Base-by-base conservation (phyloP, 2,329 filamentous ascomycete genomes). In the Lecanosticta acicola region DNA sequence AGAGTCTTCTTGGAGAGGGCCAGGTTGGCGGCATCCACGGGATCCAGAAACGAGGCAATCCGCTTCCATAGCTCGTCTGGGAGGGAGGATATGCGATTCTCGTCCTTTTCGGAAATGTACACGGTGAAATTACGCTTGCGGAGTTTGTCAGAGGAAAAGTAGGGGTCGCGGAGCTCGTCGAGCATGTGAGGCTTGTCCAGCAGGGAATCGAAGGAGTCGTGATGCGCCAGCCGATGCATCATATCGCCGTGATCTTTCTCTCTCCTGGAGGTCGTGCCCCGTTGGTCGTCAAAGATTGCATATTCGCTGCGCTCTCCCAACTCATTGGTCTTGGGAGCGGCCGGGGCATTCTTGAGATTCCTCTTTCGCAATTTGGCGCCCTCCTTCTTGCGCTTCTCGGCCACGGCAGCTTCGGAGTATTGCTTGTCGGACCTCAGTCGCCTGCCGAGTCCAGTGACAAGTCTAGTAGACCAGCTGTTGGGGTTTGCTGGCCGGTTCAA, bases 1-100 rank as follows among this genome's bases (percentile, higher is more conserved):
- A 80, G 64, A 2, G 68, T 68, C 54, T 72, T 75, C 55, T 63
- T 74, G 18, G 75, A 65, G 10, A 78, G 61, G 8, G 73, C 69
- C 9, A 80, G 67, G 54, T 66, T 70, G 3, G 75, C 75, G 14
- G 66, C 64, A 43, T 77, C 75, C n/a, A 66, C 58, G 5, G 68
- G 69, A 29, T 65, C 57, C 14, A 79, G 57, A 46, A 67, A 67
- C 7, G 55, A 59, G 10, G 68, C 61, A 32, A 79, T 68, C 3
- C 50, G 49, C 5, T 60, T 57, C 77, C 77, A 80, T 3, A 78
- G 48, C 3, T 62, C 58, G 1, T 64, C 51, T 3, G 75, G 61
- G 11, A 80, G 58, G 34, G 66, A 72, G 1, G 68, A 68, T 26
- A 79, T 66, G 13, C 71, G 58, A 4, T 54, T 54, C 43, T 78